Evolutionary conservation across 2,329 filamentous ascomycete species (phyloP).

Genomic region (Hirsutella rhossiliensis): DNA sequence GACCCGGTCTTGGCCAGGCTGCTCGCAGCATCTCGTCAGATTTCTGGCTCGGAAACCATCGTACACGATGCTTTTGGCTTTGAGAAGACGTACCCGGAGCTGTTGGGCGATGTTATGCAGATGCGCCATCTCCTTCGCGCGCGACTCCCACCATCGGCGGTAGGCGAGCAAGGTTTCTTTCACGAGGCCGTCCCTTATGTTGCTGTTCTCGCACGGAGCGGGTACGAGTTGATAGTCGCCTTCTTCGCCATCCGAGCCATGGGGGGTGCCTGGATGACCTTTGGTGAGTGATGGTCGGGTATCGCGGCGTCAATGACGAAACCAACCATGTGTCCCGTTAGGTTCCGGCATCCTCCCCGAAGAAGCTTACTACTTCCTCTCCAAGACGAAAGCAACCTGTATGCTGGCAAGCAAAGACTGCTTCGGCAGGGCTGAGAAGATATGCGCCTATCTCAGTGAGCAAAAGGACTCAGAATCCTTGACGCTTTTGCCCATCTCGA

Average conservation of each 20-base stretch:
- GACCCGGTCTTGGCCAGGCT: too few species aligned
- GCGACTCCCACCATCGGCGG: constrained; percentile 1
- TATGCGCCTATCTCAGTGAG: constrained; percentile 3
- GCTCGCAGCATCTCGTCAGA: too few species aligned
- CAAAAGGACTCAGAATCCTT: too few species aligned
- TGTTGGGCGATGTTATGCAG: constrained; percentile 9
- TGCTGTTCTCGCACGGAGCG: constrained; percentile 6
- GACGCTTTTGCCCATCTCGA: constrained; percentile 1
- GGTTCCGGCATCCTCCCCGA: constrained; percentile 6
- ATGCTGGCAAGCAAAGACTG: constrained; percentile 4
- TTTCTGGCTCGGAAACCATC: neutral
- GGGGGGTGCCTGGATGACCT: constrained; percentile 8
- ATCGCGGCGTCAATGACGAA: too few species aligned
- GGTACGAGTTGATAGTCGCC: constrained; percentile 13
- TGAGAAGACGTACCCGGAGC: constrained; percentile 9
- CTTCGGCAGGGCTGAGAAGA: constrained; percentile 1
- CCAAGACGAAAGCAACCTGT: constrained; percentile 2
- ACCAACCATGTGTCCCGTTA: neutral
- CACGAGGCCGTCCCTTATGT: constrained; percentile 3
- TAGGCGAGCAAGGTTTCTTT: constrained; percentile 4
- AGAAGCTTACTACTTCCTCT: constrained; percentile 6
- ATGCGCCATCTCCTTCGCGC: constrained; percentile 5
- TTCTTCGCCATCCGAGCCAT: constrained; percentile 10
- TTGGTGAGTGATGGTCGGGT: constrained; percentile 3
- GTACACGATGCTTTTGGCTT: constrained; percentile 8